Conservation (phyloP, 2,329 filamentous ascomycete genomes). For the Talaromyces sp. region DNA sequence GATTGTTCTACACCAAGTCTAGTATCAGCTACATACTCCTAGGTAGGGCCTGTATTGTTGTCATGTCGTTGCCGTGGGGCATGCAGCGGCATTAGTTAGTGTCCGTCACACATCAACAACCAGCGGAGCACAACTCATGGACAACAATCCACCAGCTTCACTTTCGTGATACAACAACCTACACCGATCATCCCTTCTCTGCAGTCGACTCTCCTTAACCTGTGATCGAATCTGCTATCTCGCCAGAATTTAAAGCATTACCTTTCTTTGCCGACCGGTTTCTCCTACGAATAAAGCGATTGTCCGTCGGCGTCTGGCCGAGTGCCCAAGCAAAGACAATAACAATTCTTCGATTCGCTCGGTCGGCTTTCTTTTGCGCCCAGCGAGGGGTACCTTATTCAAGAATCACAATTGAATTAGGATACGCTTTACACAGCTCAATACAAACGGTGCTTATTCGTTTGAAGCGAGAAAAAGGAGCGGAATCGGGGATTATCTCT, state of each 20-base stretch:
- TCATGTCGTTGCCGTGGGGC: slow-evolving; percentile 9
- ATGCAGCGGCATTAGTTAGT: not conserved
- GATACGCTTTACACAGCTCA: not conserved
- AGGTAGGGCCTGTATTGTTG: slow-evolving; percentile 3
- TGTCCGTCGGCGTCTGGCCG: not conserved
- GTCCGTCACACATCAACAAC: slow-evolving; percentile 5
- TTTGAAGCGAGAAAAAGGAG: not conserved
- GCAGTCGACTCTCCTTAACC: not conserved
- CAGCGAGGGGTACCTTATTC: not conserved
- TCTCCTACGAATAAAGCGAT: not conserved
- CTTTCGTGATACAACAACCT: not conserved
- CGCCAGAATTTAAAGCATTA: not conserved
- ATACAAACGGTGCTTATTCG: not conserved
- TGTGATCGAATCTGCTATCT: not conserved
- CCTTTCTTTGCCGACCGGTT: not conserved
- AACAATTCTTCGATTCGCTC: not conserved
- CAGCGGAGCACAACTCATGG: not conserved
- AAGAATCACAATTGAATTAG: not conserved
- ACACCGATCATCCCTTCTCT: not conserved
- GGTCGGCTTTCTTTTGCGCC: not conserved
- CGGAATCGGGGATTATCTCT: not conserved
- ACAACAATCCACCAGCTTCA: slow-evolving; percentile 5
- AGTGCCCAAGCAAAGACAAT: not conserved
- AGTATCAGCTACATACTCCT: not conserved
- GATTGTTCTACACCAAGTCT: not conserved